Evolutionary conservation across 129 eudicot species (phyloP), one percentile per base, ranked within the genome.

Genomic region (Kitagawia praeruptora): DNA sequence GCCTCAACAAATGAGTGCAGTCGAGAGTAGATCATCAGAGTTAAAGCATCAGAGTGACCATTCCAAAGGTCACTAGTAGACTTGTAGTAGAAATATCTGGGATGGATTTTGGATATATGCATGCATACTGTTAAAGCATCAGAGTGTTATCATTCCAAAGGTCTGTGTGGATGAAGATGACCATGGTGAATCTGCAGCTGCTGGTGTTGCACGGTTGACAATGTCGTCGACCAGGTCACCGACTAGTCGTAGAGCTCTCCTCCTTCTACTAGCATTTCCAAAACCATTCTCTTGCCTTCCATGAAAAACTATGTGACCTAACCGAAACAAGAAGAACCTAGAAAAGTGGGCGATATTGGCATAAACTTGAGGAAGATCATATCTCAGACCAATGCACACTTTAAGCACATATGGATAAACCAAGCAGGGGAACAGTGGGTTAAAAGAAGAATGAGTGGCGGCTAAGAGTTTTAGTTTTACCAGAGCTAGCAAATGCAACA

Each of bases 101-200:
- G 66, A 56, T 56, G 66, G 27, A 53, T 53, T 40, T 6, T 40
- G 42, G 6, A 46, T 3, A 21, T 56, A 6, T 56, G 66, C 28
- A 56, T 9, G 10, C 12, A 3, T 61, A 25, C 37, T 25, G 70
- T 9, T 25, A 2, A 2, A 67, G 34, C 44, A 73, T 42, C 72
- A 86, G 39, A 84, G 87, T 15, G 85, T 71, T 4, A 88, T 51
- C 86, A 86, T 78, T 6, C 87, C 84, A 42, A 83, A 77, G n/a
- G 78, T 75, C 81, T 82, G 89, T 47, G 85, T 74, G 77, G 85
- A 86, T 28, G 85, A 71, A 12, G 74, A 40, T 2, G 45, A 15
- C 45, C 41, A 37, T 14, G 61, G 28, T 18, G 75, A 80, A 41
- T 51, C 44, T 51, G 84, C 80, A 21, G 31, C 14, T 37, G 73